phyloP scores from a whole-genome alignment of 495 filamentous ascomycete species.

The Jackrogersella multiformis region DNA sequence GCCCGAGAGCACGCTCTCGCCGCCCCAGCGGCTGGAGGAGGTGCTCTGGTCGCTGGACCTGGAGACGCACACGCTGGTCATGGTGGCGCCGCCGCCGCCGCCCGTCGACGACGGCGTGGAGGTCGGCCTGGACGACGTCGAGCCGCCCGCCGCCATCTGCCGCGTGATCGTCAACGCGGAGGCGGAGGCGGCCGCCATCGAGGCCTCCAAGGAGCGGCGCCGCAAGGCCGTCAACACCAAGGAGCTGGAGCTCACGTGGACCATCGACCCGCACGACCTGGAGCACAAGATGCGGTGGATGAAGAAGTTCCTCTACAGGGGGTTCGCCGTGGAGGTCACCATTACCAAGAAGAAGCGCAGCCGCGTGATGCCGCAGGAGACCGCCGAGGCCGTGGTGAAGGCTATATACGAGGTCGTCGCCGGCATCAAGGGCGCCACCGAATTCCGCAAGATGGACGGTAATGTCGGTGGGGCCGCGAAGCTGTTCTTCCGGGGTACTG shows the following conservation, averaged over 20 bases:
- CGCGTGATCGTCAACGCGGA: conserved; percentile 66
- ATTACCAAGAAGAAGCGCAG: conserved; percentile 56
- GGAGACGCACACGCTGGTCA: conserved; percentile 63
- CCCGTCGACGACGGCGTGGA: neutral
- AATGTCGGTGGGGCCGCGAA: conserved; percentile 40
- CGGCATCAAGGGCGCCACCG: conserved; percentile 48
- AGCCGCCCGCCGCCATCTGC: conserved; percentile 65
- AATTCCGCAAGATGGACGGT: conserved; percentile 54
- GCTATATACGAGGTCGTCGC: conserved; percentile 43
- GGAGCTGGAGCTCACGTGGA: conserved; percentile 86
- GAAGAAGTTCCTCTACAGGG: conserved; percentile 69
- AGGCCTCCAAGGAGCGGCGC: conserved; percentile 14
- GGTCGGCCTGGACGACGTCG: neutral
- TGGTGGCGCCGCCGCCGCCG: conserved; percentile 58
- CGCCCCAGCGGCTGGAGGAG: conserved; percentile 51
- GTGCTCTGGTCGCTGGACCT: conserved; percentile 62
- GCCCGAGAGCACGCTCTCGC: conserved; percentile 53
- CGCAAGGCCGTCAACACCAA: conserved; percentile 55
- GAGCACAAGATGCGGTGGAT: conserved; percentile 67
- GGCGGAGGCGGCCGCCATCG: conserved; percentile 39
- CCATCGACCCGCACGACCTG: conserved; percentile 74
- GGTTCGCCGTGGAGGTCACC: conserved; percentile 68
- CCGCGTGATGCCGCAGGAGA: conserved; percentile 48
- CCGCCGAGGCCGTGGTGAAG: conserved; percentile 45
- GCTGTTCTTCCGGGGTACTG: too few species aligned